Evolutionary conservation across 176 grass and related monocot genomes (phyloP).

Genomic region (Raddia distichophylla): DNA sequence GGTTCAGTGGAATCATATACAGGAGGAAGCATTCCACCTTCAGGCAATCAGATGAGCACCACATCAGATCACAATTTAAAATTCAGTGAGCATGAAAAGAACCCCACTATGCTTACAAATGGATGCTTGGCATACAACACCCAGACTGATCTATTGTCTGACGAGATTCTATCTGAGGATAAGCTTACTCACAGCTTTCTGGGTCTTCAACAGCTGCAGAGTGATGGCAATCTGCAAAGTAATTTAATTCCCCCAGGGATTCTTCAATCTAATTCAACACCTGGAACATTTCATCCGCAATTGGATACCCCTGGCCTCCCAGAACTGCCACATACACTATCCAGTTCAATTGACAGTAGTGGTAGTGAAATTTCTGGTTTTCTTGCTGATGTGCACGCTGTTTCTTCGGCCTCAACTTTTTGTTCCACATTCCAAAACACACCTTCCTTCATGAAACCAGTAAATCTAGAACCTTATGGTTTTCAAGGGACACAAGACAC

Average conservation of each 20-base stretch:
- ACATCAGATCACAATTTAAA: constrained; percentile 44
- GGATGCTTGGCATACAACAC: constrained; percentile 25
- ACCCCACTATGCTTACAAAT: constrained; percentile 36
- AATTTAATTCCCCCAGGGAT: constrained; percentile 30
- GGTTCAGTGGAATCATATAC: constrained; percentile 48
- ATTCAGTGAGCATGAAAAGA: constrained; percentile 38
- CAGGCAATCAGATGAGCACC: constrained; percentile 42
- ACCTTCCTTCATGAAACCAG: constrained; percentile 57
- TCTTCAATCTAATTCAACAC: constrained; percentile 37
- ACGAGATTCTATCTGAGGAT: constrained; percentile 35
- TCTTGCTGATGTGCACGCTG: constrained; percentile 55
- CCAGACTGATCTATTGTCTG: constrained; percentile 37
- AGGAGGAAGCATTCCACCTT: constrained; percentile 34
- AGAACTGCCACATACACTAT: constrained; percentile 47
- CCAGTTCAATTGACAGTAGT: constrained; percentile 66
- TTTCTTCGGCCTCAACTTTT: constrained; percentile 48
- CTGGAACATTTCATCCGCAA: constrained; percentile 43
- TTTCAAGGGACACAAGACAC: constrained; percentile 42
- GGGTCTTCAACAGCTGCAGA: constrained; percentile 47
- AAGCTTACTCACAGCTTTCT: constrained; percentile 27
- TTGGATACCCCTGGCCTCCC: constrained; percentile 43
- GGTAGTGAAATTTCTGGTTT: constrained; percentile 57
- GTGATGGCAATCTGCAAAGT: constrained; percentile 30
- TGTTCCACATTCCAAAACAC: constrained; percentile 50
- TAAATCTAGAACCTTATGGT: constrained; percentile 47